These are phyloP conservation scores for Colletotrichum higginsianum DNA, from an alignment of 2,329 filamentous ascomycete genomes.

Conservation along the genomic window DNA sequence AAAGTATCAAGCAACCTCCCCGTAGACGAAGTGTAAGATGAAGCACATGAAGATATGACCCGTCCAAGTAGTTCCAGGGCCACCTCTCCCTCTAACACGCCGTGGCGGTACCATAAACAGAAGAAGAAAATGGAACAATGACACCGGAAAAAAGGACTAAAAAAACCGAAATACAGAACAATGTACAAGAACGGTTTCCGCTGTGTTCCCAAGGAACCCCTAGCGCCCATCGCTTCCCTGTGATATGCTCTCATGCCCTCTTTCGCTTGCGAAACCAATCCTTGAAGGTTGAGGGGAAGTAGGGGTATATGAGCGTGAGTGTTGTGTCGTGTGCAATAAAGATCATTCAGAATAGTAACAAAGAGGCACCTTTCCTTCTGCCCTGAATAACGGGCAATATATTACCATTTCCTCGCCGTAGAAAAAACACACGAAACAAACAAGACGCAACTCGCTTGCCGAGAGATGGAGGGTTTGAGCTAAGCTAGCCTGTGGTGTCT, in stretches of 20 bases:
- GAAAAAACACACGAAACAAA: conserved; percentile 29
- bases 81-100: conserved; percentile 11
- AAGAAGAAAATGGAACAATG: not conserved
- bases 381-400: conserved; percentile 14
- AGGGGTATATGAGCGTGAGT: conserved; percentile 5
- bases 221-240: conserved; percentile 36
- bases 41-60: conserved; percentile 9
- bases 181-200: conserved; percentile 28
- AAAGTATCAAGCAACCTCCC: conserved; percentile 13
- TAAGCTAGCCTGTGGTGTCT: conserved; percentile 32
- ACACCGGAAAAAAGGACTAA: not conserved
- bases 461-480: conserved; percentile 26
- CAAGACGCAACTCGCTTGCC: conserved; percentile 37
- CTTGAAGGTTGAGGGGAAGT: conserved; percentile 16
- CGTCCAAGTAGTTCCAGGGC: not conserved
- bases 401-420: conserved; percentile 34
- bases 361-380: conserved; percentile 8
- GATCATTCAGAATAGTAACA: conserved; percentile 15
- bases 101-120: conserved; percentile 12
- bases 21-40: conserved; percentile 8
- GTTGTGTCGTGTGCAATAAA: not conserved
- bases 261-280: conserved; percentile 37
- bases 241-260: conserved; percentile 16
- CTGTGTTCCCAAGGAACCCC: not conserved
- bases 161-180: not conserved